A percentile compares a stretch with the other conserved stretches of the same genome.
phyloP scores from a whole-genome alignment of 2,329 filamentous ascomycete species.

The Hortaea werneckii region DNA sequence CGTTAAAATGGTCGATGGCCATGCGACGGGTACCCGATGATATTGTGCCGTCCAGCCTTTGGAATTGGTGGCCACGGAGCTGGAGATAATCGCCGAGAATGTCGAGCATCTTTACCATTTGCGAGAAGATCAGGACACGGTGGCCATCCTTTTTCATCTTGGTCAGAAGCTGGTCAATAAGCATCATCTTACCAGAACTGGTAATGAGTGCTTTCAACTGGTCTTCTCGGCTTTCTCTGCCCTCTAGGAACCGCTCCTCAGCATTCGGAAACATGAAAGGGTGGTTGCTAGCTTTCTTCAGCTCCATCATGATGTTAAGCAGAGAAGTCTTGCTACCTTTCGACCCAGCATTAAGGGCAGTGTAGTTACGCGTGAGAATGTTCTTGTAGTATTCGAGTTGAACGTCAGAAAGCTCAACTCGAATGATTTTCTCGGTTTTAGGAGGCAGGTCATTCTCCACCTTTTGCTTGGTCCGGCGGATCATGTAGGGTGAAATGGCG shows the following conservation, averaged over 20 bases:
- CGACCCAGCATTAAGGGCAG: slow-evolving; percentile 80
- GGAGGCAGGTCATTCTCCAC: slow-evolving; percentile 93
- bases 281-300: slow-evolving; percentile 98
- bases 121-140: slow-evolving; percentile 94
- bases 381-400: slow-evolving; percentile 99
- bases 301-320: slow-evolving; percentile 98
- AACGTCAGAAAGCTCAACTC: slow-evolving; percentile 90
- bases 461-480: slow-evolving; percentile 92
- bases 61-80: slow-evolving; percentile 87
- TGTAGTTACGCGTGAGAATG: slow-evolving; percentile 92
- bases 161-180: slow-evolving; percentile 85
- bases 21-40: slow-evolving; percentile 76
- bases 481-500: slow-evolving; percentile 84
- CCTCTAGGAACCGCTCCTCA: slow-evolving; percentile 72
- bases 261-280: slow-evolving; percentile 95
- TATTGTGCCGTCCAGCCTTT: slow-evolving; percentile 91
- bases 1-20: slow-evolving; percentile 97
- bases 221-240: slow-evolving; percentile 74
- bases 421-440: slow-evolving; percentile 98
- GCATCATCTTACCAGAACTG: slow-evolving; percentile 99
- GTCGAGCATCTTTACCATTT: slow-evolving; percentile 99
- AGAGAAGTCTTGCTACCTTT: slow-evolving; percentile 89
- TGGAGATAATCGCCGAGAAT: slow-evolving; percentile 91
- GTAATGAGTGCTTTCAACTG: slow-evolving; percentile 86
- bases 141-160: slow-evolving; percentile 92